phyloP scores from a whole-genome alignment of 495 filamentous ascomycete species.

The Lasiosphaeria ovina region DNA sequence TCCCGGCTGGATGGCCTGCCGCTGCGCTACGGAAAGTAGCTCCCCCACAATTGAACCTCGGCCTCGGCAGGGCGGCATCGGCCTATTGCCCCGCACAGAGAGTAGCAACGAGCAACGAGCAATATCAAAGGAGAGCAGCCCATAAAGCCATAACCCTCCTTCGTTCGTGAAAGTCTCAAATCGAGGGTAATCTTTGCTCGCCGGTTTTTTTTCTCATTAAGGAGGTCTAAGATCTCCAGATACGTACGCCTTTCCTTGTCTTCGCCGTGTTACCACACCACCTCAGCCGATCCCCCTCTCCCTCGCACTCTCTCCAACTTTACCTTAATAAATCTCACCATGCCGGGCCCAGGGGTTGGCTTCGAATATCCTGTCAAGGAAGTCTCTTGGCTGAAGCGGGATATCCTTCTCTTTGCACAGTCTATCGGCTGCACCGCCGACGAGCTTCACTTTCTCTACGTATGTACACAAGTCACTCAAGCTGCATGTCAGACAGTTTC shows the following conservation, averaged over 20 bases:
- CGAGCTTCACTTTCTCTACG: slow-evolving; percentile 88
- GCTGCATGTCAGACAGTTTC: slow-evolving; percentile 5
- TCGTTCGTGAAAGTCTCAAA: no score
- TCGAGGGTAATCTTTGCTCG: no score
- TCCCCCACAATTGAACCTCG: no score
- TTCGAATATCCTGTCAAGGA: slow-evolving; percentile 71
- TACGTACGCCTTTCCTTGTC: not conserved
- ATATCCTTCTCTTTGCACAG: slow-evolving; percentile 82
- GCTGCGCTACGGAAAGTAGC: no score
- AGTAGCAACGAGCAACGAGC: no score
- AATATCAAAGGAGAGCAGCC: no score
- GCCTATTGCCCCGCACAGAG: no score
- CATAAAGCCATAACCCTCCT: no score
- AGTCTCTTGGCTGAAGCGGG: slow-evolving; percentile 83
- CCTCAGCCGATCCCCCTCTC: not conserved
- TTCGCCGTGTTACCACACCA: not conserved
- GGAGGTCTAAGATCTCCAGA: no score
- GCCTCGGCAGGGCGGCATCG: no score
- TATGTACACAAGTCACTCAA: slow-evolving; percentile 37
- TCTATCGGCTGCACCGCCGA: slow-evolving; percentile 81
- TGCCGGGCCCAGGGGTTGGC: slow-evolving; percentile 65
- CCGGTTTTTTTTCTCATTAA: no score
- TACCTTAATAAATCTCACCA: slow-evolving; percentile 20
- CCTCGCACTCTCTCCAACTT: not conserved
- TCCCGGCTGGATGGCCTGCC: no score